Base-by-base conservation (phyloP, 108 stramenopile species). In the Aurantiochytrium sp. region DNA sequence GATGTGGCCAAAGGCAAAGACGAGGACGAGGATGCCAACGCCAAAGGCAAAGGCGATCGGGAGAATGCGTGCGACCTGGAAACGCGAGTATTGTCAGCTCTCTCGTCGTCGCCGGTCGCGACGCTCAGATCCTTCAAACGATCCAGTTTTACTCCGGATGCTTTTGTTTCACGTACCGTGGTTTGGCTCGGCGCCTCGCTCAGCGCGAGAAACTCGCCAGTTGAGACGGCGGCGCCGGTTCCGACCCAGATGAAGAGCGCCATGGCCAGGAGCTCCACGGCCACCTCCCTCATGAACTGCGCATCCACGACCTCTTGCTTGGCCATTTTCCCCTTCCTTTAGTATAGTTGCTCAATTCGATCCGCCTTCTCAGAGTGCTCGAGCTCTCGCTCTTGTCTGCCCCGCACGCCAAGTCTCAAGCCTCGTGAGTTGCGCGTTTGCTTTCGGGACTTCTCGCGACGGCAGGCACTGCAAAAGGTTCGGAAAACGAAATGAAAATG, bases 41-140 rank as follows among this genome's bases (percentile, higher is more conserved):
- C 73, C 73, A 42, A 81, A 81, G 30, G 73, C 45, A 48, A 81
- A 81, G 30, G 73, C 39, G 45, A 81, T 81, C 19, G 73, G 73
- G 2, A 81, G 45, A 30, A 81, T 81, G n/a, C 42, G 45, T 48
- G 73, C 21, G 12, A 81, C 73, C 39, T 48, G 42, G 30, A 65
- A 65, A 65, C 6, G 34, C 1, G 24, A 65, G 15, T 19, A 30
- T 15, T 3, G 50, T 15, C 15, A 52, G 50, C 8, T 0, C 8
- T 52, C 8, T n/a, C n/a, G n/a, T n/a, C n/a, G n/a, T n/a, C n/a
- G n/a, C n/a, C n/a, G n/a, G n/a, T n/a, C n/a, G n/a, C n/a, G n/a
- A n/a, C n/a, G n/a, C n/a, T n/a, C n/a, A n/a, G n/a, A n/a, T n/a
- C n/a, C n/a, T n/a, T n/a, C n/a, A n/a, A n/a, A n/a, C n/a, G n/a